phyloP scores from a whole-genome alignment of 192 early-diverging fungal species.

The Spizellomyces punctatus region DNA sequence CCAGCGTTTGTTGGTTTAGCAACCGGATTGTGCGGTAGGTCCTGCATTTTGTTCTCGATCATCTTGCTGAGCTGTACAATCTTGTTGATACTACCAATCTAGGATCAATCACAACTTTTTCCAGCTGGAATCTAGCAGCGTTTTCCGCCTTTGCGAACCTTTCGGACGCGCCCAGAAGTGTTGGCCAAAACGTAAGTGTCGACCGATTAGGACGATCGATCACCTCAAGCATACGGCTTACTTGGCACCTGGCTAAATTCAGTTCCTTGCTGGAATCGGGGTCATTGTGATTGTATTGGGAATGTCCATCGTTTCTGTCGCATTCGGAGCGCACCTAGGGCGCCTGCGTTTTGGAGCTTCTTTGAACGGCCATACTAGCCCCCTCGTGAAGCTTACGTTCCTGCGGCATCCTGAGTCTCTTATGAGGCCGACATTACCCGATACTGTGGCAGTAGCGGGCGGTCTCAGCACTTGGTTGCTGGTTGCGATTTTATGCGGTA shows the following conservation, averaged over 20 bases:
- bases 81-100: background rate
- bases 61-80: background rate
- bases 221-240: constrained; percentile 4
- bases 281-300: constrained; percentile 19
- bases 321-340: constrained; percentile 16
- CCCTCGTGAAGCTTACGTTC: no score
- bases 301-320: constrained; percentile 13
- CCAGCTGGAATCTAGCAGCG: constrained; percentile 29
- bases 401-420: no score
- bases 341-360: background rate
- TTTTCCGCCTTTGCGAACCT: constrained; percentile 13
- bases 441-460: no score
- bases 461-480: no score
- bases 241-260: background rate
- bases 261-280: constrained; percentile 28
- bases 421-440: no score
- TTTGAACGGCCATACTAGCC: no score
- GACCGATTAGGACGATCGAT: background rate
- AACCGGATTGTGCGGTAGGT: constrained; percentile 45
- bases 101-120: constrained; percentile 40
- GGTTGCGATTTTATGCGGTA: no score
- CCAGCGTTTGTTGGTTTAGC: constrained; percentile 36
- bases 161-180: background rate
- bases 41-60: background rate
- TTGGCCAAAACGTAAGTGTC: constrained; percentile 18